These are phyloP conservation scores for Aureobasidium sp. DNA, from an alignment of 2,329 filamentous ascomycete species.

Conservation along the genomic window DNA sequence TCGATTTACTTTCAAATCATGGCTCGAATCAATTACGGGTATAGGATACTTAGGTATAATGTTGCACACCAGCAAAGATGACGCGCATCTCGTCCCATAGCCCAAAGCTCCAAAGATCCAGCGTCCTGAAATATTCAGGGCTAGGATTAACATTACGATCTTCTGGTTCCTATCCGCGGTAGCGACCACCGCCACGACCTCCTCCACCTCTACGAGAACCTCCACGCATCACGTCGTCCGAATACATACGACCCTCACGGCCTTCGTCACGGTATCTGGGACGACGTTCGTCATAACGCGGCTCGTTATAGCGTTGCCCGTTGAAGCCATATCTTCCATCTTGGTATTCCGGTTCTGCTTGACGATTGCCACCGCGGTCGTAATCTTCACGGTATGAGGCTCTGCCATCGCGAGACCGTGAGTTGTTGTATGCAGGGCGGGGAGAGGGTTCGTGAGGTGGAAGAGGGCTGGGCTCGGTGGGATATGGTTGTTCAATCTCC, in stretches of 20 bases:
- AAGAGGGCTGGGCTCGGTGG: constrained; percentile 29
- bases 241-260: constrained; percentile 33
- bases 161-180: constrained; percentile 25
- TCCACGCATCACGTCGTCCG: constrained; percentile 28
- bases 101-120: not conserved
- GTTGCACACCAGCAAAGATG: not conserved
- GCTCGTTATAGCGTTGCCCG: constrained; percentile 28
- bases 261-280: constrained; percentile 30
- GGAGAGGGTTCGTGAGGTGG: constrained; percentile 29
- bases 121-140: not conserved
- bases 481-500: constrained; percentile 45
- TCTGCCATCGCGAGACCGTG: constrained; percentile 28
- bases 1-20: not conserved
- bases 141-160: not conserved
- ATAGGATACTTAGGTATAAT: constrained; percentile 7
- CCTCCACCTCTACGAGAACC: constrained; percentile 24
- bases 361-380: constrained; percentile 26
- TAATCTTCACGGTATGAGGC: constrained; percentile 29
- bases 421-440: constrained; percentile 24
- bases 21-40: not conserved
- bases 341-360: constrained; percentile 41
- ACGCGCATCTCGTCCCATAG: not conserved
- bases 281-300: constrained; percentile 24
- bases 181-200: constrained; percentile 29
- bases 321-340: constrained; percentile 50